Base-by-base conservation (phyloP, 2,329 filamentous ascomycete species). In the Daldinia sp. region DNA sequence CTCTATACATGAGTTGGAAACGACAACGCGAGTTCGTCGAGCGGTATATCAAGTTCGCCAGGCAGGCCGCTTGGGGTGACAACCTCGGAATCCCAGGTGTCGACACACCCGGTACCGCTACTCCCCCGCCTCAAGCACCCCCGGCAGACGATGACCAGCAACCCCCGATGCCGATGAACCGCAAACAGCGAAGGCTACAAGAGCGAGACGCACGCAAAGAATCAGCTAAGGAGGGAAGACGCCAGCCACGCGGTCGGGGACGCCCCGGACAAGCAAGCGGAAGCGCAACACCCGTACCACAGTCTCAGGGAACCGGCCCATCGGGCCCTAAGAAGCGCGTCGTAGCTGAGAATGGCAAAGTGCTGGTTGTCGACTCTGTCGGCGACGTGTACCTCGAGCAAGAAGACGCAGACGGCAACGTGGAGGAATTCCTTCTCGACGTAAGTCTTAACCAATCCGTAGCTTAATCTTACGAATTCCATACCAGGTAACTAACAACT, bases 341-440 rank as follows among this genome's bases (percentile, higher is more conserved):
- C 15, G 89, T 94, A 28, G 95, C 94, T 2, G 92, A 97, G 84
- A 99, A 99, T 75, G 96, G 96, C 73, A 99, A 98, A 84, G 86
- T 97, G 0, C 84, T 99, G 41, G 91, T 99, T 63, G 96, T 99
- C 3, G 95, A 99, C 81, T 93, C 93, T 0, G 84, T 91, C 9
- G 96, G 96, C 30, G 94, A 98, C 74, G 96, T 99, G 12, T 99
- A 93, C 78, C 85, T 99, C n/a, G 94, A 98, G 81, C 93, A 97
- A 77, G 88, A 93, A 75, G 93, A 93, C 58, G 94, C 94, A 73
- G 93, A 98, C 26, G 96, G 96, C 60, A 89, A 92, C 62, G 87
- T 89, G 35, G 88, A 92, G 73, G 93, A 98, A 78, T 97, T 91
- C 78, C 83, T 98, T 71, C 89, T 99, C 67, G 95, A 99, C 79